Evolutionary conservation across 805 yeast genomes (phyloP).

Genomic region (Ogataea pignaliae): DNA sequence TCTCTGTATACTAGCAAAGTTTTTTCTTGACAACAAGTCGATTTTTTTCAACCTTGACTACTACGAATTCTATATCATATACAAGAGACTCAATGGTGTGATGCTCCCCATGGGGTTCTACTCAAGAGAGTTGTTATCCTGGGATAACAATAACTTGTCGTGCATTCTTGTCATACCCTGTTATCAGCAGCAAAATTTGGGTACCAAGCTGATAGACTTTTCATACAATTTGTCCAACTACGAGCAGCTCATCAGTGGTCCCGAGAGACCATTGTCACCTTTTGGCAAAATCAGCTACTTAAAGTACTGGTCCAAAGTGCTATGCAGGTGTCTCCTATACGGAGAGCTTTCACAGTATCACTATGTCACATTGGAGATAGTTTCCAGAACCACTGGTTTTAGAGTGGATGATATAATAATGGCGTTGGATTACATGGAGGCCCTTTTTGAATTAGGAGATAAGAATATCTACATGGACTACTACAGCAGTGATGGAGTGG

Average conservation of each 20-base stretch:
- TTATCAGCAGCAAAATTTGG: constrained; percentile 73
- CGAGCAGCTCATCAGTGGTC: constrained; percentile 71
- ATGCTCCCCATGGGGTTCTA: constrained; percentile 82
- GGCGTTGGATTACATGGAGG: constrained; percentile 54
- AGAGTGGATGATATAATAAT: constrained; percentile 56
- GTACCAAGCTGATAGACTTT: constrained; percentile 75
- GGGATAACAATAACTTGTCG: constrained; percentile 81
- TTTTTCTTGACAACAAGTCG: constrained; percentile 86
- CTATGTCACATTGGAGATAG: constrained; percentile 39
- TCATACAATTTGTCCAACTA: constrained; percentile 71
- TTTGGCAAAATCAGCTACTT: constrained; percentile 74
- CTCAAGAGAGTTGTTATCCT: constrained; percentile 78
- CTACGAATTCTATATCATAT: constrained; percentile 75
- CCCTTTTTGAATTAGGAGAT: constrained; percentile 29
- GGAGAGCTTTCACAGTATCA: constrained; percentile 32
- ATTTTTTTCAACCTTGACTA: constrained; percentile 74
- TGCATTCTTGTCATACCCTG: constrained; percentile 93
- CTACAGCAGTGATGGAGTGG: constrained; percentile 16
- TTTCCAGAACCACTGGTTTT: constrained; percentile 59
- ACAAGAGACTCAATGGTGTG: constrained; percentile 41
- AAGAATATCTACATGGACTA: constrained; percentile 26
- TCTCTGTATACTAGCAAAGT: constrained; percentile 77
- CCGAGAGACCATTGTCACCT: constrained; percentile 85
- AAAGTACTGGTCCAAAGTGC: constrained; percentile 64
- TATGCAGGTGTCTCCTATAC: constrained; percentile 40